Percentiles rank a stretch among this genome's conserved stretches.
Evolutionary conservation across 768 basidiomycete species (phyloP).

Genomic region (Amanita subjunquillea): DNA sequence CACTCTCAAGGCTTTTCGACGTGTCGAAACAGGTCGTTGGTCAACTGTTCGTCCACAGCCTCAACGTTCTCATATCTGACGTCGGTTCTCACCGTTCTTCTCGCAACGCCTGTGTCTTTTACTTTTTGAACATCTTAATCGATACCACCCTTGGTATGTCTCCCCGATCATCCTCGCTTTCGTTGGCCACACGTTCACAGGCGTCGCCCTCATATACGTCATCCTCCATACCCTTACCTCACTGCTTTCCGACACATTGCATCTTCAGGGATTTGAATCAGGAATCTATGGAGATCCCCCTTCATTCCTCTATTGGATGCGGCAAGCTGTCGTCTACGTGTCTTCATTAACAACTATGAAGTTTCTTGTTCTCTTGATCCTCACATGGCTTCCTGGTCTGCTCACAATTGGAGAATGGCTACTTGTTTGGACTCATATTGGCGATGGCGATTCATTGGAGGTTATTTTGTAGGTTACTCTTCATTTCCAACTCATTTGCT

Average conservation of each 20-base stretch:
- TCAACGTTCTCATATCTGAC: conserved; percentile 73
- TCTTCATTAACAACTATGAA: conserved; percentile 82
- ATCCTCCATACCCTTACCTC: conserved; percentile 55
- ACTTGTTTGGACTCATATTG: conserved; percentile 65
- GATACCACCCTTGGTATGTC: conserved; percentile 83
- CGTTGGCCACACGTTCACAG: conserved; percentile 24
- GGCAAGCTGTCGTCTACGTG: conserved; percentile 78
- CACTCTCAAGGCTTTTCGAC: conserved; percentile 65
- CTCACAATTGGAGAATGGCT: conserved; percentile 80
- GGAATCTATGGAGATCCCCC: conserved; percentile 89
- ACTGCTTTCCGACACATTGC: conserved; percentile 51
- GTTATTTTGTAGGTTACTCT: conserved; percentile 63
- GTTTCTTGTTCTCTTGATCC: conserved; percentile 69
- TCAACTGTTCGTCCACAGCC: conserved; percentile 70
- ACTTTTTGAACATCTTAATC: conserved; percentile 87
- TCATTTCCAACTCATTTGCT: neutral
- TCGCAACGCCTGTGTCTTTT: conserved; percentile 83
- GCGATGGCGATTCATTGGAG: conserved; percentile 52
- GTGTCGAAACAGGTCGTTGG: conserved; percentile 88
- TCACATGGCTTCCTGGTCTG: conserved; percentile 61
- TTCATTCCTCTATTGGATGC: conserved; percentile 56
- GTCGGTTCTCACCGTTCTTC: conserved; percentile 58
- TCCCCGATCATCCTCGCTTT: neutral
- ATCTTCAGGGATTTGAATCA: conserved; percentile 69
- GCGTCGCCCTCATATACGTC: conserved; percentile 76